Percentiles rank a stretch among this genome's conserved stretches.
phyloP scores from a whole-genome alignment of 805 yeast genomes.

The Candida boleticola region DNA sequence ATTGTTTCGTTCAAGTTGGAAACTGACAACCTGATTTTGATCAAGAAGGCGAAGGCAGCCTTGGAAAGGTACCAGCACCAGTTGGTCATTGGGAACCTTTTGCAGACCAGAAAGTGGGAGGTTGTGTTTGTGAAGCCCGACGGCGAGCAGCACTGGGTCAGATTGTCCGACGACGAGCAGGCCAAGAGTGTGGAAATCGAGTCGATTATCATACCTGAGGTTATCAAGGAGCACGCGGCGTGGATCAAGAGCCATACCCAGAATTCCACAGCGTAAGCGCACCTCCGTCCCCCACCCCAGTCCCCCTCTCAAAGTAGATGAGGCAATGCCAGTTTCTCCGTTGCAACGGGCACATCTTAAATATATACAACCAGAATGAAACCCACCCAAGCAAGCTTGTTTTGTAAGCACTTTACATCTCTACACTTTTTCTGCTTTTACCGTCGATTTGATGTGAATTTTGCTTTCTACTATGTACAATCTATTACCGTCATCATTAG shows the following conservation, averaged over 20 bases:
- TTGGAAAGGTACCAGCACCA: slow-evolving; percentile 86
- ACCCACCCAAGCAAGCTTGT: no score
- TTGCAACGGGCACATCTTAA: no score
- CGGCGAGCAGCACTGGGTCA: slow-evolving; percentile 47
- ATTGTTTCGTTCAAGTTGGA: slow-evolving; percentile 92
- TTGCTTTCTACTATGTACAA: no score
- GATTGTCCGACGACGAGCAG: slow-evolving; percentile 41
- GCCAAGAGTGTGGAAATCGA: slow-evolving; percentile 62
- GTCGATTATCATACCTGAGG: slow-evolving; percentile 74
- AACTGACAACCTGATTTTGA: slow-evolving; percentile 71
- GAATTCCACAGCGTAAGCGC: no score
- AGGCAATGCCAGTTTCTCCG: no score
- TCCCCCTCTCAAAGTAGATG: no score
- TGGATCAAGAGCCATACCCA: slow-evolving; percentile 49
- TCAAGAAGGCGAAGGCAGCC: slow-evolving; percentile 76
- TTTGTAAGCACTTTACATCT: no score
- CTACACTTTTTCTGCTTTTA: no score
- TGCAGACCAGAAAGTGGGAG: slow-evolving; percentile 84
- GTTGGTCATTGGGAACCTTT: slow-evolving; percentile 87
- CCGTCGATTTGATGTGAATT: no score
- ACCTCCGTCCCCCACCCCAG: no score
- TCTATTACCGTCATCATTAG: no score
- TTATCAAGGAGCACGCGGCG: slow-evolving; percentile 56
- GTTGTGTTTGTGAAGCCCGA: slow-evolving; percentile 77
- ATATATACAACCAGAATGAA: no score